These are phyloP conservation scores for Rhypophila decipiens DNA, from an alignment of 495 filamentous ascomycete genomes.

Conservation along the genomic window DNA sequence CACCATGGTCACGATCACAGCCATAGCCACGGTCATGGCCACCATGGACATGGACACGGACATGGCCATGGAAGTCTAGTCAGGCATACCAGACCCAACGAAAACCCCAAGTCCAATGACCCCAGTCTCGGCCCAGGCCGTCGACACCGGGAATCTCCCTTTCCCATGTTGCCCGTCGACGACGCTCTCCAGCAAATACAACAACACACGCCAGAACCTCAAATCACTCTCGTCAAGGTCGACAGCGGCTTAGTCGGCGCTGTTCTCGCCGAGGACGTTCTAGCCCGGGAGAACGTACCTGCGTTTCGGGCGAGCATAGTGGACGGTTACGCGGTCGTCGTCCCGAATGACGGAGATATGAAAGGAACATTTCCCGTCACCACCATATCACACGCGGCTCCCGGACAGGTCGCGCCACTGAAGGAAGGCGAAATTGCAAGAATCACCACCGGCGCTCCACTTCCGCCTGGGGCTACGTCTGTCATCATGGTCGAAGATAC, in stretches of 20 bases:
- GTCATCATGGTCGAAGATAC: conserved; percentile 99
- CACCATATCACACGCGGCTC: conserved; percentile 75
- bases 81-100: conserved; percentile 56
- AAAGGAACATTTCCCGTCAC: conserved; percentile 82
- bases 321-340: conserved; percentile 85
- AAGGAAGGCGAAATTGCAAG: conserved; percentile 71
- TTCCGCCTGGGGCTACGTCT: conserved; percentile 81
- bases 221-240: conserved; percentile 51
- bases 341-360: conserved; percentile 51
- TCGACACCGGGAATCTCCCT: conserved; percentile 78
- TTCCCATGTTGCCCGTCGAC: conserved; percentile 82
- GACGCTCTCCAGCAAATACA: conserved; percentile 71
- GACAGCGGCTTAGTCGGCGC: conserved; percentile 58
- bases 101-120: conserved; percentile 67
- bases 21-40: conserved; percentile 49
- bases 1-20: conserved; percentile 29
- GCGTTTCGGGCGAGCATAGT: conserved; percentile 95
- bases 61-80: conserved; percentile 63
- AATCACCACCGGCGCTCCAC: conserved; percentile 90
- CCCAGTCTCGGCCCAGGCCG: conserved; percentile 69
- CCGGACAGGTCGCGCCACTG: conserved; percentile 45
- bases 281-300: conserved; percentile 73
- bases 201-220: conserved; percentile 57
- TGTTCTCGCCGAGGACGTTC: conserved; percentile 77
- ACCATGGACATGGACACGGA: conserved; percentile 52